phyloP scores from a whole-genome alignment of 139 green algal genomes.

The Asterochloris sp. region DNA sequence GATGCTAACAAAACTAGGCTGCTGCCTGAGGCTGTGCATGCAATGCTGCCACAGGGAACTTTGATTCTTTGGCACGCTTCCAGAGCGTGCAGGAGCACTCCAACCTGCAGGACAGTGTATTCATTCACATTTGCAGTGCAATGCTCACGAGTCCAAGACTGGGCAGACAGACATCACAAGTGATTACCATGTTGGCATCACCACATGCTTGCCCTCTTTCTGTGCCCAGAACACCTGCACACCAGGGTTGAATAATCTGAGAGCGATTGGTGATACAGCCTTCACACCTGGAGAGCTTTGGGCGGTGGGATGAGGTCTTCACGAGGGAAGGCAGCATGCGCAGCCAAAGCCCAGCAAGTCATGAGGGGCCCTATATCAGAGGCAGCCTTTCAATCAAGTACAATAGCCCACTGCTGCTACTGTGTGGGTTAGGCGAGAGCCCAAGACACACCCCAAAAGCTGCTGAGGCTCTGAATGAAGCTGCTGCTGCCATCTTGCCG shows the following conservation, averaged over 20 bases:
- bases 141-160: background rate
- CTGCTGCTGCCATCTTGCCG: background rate
- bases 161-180: background rate
- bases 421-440: constrained; percentile 25
- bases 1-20: background rate
- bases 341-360: background rate
- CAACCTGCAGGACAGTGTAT: constrained; percentile 33
- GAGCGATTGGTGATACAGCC: background rate
- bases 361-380: background rate
- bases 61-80: constrained; percentile 32
- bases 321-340: background rate
- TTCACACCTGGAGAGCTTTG: background rate
- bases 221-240: constrained; percentile 24
- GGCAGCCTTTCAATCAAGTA: background rate
- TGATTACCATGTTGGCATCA: constrained; percentile 42
- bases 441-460: constrained; percentile 24
- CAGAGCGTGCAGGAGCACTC: constrained; percentile 45
- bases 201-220: constrained; percentile 41
- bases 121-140: background rate
- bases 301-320: background rate
- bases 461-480: background rate
- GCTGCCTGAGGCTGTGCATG: background rate
- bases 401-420: background rate
- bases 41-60: constrained; percentile 30
- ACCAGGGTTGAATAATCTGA: background rate